Percentiles rank a stretch among this genome's conserved stretches.
phyloP scores from a whole-genome alignment of 2,329 filamentous ascomycete genomes.

The Claviceps spartinae region DNA sequence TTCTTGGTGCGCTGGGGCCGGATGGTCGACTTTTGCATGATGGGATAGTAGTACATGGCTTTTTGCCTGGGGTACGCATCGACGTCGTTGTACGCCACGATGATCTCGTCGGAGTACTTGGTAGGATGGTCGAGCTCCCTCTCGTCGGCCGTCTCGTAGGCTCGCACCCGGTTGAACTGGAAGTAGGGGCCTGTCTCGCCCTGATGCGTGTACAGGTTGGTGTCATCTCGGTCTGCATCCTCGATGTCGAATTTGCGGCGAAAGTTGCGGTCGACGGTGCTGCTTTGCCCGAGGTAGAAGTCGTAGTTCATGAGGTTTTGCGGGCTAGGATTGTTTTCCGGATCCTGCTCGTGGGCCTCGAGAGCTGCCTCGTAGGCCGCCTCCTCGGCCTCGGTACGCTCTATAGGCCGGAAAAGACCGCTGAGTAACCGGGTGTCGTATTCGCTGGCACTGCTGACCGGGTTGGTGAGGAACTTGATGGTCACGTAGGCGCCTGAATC shows the following conservation, averaged over 20 bases:
- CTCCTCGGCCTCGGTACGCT: conserved; percentile 40
- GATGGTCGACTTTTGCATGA: conserved; percentile 50
- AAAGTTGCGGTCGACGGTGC: conserved; percentile 37
- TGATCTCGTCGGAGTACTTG: conserved; percentile 52
- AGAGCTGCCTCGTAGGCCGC: conserved; percentile 34
- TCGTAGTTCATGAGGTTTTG: conserved; percentile 51
- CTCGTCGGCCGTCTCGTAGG: conserved; percentile 50
- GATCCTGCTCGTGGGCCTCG: conserved; percentile 43
- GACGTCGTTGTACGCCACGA: conserved; percentile 44
- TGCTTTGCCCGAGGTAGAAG: conserved; percentile 45
- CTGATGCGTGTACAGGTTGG: conserved; percentile 39
- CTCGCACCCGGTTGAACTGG: conserved; percentile 46
- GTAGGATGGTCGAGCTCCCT: conserved; percentile 40
- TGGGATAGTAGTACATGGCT: conserved; percentile 54
- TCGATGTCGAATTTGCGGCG: conserved; percentile 46
- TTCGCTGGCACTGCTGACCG: conserved; percentile 34
- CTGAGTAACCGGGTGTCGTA: conserved; percentile 50
- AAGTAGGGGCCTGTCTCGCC: conserved; percentile 37
- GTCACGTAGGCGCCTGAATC: conserved; percentile 57
- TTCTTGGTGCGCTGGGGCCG: conserved; percentile 50
- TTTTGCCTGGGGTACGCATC: conserved; percentile 36
- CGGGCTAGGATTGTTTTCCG: conserved; percentile 39
- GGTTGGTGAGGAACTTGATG: conserved; percentile 55
- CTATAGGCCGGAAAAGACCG: conserved; percentile 47
- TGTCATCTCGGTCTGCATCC: conserved; percentile 39